These are phyloP conservation scores for Tricholomella constricta DNA, from an alignment of 768 basidiomycete species.

Conservation along the genomic window DNA sequence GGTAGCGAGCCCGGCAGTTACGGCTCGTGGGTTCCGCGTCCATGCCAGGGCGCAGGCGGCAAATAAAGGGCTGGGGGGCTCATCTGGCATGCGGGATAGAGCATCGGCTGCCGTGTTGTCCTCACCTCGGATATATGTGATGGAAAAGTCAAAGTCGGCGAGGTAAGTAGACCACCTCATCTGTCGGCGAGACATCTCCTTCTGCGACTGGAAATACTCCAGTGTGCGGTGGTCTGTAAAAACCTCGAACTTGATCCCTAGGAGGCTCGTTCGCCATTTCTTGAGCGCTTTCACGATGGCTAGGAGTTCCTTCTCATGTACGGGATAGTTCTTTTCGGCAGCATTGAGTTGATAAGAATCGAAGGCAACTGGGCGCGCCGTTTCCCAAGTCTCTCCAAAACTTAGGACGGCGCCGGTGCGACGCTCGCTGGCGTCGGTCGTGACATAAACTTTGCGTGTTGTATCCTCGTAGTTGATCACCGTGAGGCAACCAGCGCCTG, in stretches of 20 bases:
- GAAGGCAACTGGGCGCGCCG: conserved; percentile 6
- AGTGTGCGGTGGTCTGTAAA: conserved; percentile 37
- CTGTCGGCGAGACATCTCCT: conserved; percentile 14
- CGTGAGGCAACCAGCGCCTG: conserved; percentile 3
- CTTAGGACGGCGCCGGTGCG: conserved; percentile 7
- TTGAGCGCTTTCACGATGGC: conserved; percentile 33
- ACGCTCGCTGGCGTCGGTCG: conserved; percentile 28
- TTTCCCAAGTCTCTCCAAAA: conserved; percentile 1
- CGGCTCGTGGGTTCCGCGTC: neutral
- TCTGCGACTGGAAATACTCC: conserved; percentile 26
- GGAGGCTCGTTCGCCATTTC: conserved; percentile 29
- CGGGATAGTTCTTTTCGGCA: conserved; percentile 30
- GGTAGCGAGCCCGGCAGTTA: neutral
- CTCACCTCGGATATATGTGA: conserved; percentile 34
- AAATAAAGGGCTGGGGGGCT: neutral
- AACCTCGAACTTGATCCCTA: conserved; percentile 30
- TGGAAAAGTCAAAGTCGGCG: conserved; percentile 31
- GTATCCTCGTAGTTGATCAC: conserved; percentile 21
- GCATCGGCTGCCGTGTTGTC: conserved; percentile 36
- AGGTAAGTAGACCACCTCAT: conserved; percentile 41
- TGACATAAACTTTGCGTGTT: conserved; percentile 36
- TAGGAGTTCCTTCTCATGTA: conserved; percentile 36
- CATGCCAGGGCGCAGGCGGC: conserved; percentile 7
- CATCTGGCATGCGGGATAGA: conserved; percentile 26
- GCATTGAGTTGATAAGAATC: conserved; percentile 5